Percentiles rank a stretch among this genome's conserved stretches.
These are phyloP conservation scores for Boletus pseudopeckii DNA, from an alignment of 768 basidiomycete species.

Conservation along the genomic window DNA sequence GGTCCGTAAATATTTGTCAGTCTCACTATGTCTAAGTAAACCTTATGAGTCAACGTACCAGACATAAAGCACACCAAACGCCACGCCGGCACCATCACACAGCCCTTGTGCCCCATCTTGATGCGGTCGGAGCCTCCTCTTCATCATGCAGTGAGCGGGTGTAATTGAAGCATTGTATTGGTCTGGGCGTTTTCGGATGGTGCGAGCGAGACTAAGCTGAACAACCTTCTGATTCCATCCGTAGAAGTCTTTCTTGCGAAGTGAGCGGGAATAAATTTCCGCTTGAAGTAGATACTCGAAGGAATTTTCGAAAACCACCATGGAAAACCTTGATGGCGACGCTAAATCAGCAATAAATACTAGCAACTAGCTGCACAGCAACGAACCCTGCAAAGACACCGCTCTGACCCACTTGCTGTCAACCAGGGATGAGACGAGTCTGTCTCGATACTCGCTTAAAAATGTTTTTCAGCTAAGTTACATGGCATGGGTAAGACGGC, in stretches of 20 bases:
- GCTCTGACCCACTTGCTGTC: slow-evolving; percentile 15
- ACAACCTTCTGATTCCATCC: slow-evolving; percentile 16
- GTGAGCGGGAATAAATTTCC: slow-evolving; percentile 6
- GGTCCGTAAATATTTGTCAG: slow-evolving; percentile 23
- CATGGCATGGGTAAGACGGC: slow-evolving; percentile 14
- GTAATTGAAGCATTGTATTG: slow-evolving; percentile 8
- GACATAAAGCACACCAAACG: slow-evolving; percentile 15
- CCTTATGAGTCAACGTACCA: slow-evolving; percentile 12
- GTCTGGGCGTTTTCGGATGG: neutral
- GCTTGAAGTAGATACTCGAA: slow-evolving; percentile 1
- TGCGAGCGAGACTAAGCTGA: neutral
- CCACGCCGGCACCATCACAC: slow-evolving; percentile 14
- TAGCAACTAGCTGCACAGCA: slow-evolving; percentile 14
- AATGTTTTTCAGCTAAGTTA: slow-evolving; percentile 14
- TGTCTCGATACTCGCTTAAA: slow-evolving; percentile 16
- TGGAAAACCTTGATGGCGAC: slow-evolving; percentile 5
- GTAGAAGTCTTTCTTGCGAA: slow-evolving; percentile 3
- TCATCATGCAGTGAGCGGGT: slow-evolving; percentile 2
- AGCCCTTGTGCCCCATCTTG: slow-evolving; percentile 9
- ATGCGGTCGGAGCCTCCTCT: slow-evolving; percentile 2
- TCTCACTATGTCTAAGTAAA: slow-evolving; percentile 1
- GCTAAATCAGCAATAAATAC: slow-evolving; percentile 7
- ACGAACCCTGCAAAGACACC: slow-evolving; percentile 15
- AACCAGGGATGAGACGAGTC: slow-evolving; percentile 4
- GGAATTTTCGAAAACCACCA: slow-evolving; percentile 10